These are phyloP conservation scores for Venturia effusa DNA, from an alignment of 2,329 filamentous ascomycete species.

Conservation along the genomic window DNA sequence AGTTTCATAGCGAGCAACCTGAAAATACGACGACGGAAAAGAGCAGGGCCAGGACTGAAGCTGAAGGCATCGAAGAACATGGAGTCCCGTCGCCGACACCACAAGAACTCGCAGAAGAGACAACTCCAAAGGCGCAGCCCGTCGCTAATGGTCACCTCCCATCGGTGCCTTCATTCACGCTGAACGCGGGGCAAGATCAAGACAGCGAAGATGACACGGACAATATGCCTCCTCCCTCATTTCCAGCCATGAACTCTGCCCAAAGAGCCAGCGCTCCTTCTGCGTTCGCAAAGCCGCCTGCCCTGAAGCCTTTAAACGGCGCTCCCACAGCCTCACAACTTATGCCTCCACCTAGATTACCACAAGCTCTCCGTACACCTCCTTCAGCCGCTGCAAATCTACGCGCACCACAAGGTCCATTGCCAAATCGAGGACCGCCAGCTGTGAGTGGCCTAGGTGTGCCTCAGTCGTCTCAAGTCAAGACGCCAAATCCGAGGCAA, in stretches of 20 bases:
- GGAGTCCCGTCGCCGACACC: background rate
- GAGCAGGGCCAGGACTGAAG: background rate
- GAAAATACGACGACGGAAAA: background rate
- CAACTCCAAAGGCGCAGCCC: slow-evolving; percentile 12
- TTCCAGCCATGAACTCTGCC: slow-evolving; percentile 35
- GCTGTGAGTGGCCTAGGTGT: slow-evolving; percentile 26
- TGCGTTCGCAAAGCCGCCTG: slow-evolving; percentile 4
- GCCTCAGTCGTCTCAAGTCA: slow-evolving; percentile 23
- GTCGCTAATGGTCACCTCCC: slow-evolving; percentile 6
- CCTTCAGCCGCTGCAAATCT: slow-evolving; percentile 27
- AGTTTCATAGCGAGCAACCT: background rate
- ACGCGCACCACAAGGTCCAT: slow-evolving; percentile 36
- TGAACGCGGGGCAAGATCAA: slow-evolving; percentile 18
- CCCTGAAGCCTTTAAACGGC: slow-evolving; percentile 7
- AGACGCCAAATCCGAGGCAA: slow-evolving; percentile 34
- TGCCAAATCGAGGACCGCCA: slow-evolving; percentile 35
- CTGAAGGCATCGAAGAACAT: background rate
- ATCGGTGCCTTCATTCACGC: slow-evolving; percentile 22
- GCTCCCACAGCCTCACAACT: slow-evolving; percentile 16
- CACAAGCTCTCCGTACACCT: slow-evolving; percentile 13
- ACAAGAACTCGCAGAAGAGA: background rate
- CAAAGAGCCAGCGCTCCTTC: slow-evolving; percentile 28
- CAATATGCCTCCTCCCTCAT: slow-evolving; percentile 29
- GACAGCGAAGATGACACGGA: slow-evolving; percentile 23
- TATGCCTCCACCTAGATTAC: slow-evolving; percentile 25